phyloP scores from a whole-genome alignment of 306 rosid genomes.

The Gastrolobium bilobum region DNA sequence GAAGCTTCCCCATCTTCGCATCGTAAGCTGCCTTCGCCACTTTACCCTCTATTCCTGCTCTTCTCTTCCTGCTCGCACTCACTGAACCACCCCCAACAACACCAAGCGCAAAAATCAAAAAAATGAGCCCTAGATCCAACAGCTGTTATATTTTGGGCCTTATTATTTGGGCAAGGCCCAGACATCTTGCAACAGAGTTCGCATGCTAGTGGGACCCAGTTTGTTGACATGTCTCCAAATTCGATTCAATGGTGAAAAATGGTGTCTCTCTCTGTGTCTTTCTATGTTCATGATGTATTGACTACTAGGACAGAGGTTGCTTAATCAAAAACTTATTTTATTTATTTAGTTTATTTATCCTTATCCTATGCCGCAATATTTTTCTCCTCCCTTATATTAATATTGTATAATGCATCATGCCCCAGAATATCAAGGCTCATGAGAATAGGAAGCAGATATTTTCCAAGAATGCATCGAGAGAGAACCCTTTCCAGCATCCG shows the following conservation, averaged over 20 bases:
- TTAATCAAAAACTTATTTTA: constrained; percentile 18
- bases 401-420: constrained; percentile 24
- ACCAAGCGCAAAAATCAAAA: neutral
- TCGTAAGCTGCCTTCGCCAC: constrained; percentile 74
- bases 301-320: constrained; percentile 86
- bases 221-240: neutral
- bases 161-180: neutral
- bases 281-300: constrained; percentile 58
- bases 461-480: constrained; percentile 74
- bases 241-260: neutral
- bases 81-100: no score
- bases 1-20: constrained; percentile 71
- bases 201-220: constrained; percentile 38
- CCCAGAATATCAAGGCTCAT: constrained; percentile 89
- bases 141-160: neutral
- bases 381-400: neutral
- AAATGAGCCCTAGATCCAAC: neutral
- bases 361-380: constrained; percentile 3
- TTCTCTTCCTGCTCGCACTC: no score
- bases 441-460: constrained; percentile 92
- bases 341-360: neutral
- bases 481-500: constrained; percentile 74
- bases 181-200: neutral
- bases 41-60: constrained; percentile 62
- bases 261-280: no score